These are phyloP conservation scores for Gnomoniopsis sp. DNA, from an alignment of 2,329 filamentous ascomycete species.

Conservation along the genomic window DNA sequence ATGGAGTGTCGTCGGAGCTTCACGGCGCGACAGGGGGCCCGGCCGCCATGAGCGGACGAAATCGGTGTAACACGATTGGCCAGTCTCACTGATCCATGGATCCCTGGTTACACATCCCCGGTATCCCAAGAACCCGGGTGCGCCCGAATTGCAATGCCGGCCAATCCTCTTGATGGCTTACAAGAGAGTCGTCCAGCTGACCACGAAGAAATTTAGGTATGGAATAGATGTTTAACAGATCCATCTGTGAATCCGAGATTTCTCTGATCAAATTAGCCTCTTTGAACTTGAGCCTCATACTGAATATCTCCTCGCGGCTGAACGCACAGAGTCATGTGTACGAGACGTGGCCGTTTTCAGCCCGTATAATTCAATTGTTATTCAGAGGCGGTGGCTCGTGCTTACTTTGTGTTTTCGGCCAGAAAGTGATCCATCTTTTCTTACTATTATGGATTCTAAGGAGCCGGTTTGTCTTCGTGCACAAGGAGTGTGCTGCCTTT, in stretches of 20 bases:
- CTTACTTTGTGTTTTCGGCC: background rate
- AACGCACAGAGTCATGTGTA: background rate
- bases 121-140: background rate
- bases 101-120: background rate
- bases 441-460: background rate
- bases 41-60: background rate
- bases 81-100: background rate
- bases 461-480: slow-evolving; percentile 12
- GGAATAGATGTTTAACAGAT: background rate
- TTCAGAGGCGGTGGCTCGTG: background rate
- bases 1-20: background rate
- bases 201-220: background rate
- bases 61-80: slow-evolving; percentile 10
- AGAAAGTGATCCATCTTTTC: background rate
- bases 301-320: too few relatives aligned
- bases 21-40: too few relatives aligned
- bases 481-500: slow-evolving; percentile 5
- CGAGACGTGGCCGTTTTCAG: background rate
- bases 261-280: background rate
- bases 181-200: slow-evolving; percentile 4
- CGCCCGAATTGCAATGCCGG: slow-evolving; percentile 1
- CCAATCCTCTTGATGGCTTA: slow-evolving; percentile 9
- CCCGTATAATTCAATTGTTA: background rate
- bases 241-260: background rate
- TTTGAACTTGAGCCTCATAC: too few relatives aligned